Base-by-base conservation (phyloP, 192 early-diverging fungal genomes). In the Coemansia sp. region DNA sequence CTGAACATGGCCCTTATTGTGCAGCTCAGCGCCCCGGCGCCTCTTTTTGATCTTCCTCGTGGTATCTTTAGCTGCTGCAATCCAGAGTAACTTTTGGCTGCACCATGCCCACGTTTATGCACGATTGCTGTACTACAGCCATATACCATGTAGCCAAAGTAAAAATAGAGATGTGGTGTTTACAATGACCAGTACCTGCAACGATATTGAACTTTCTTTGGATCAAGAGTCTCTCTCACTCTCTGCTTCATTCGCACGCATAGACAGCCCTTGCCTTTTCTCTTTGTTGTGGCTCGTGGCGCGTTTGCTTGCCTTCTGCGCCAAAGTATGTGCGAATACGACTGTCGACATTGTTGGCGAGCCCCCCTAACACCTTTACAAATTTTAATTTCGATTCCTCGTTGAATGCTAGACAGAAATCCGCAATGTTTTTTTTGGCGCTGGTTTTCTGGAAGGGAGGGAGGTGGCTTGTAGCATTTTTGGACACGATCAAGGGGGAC, bases 21-120 rank as follows among this genome's bases (percentile, higher is more conserved):
- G 55, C 32, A 57, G 33, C 17, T 36, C 55, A 57, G 10, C 34
- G 32, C 55, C 34, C 55, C 55, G 11, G 55, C 55, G 55, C 55
- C 55, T 57, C 55, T 13, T 57, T 57, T 36, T n/a, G 55, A 57
- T 57, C 55, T 57, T 36, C 55, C 55, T 57, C 55, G 55, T 35
- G 55, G 15, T 25, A 15, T 20, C 55, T 29, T 22, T 52, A 33
- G 13, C 4, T 13, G 17, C 55, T 7, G 55, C 55, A 57, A 14
- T 9, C 32, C 15, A 8, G 15, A 57, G 55, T 34, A 34, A 33
- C 55, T 57, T 17, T 52, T 22, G 5, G 4, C 23, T 52, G 23
- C 20, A 52, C 6, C 1, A 15, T 14, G 49, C 0, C 1, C 49
- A 36, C 34, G 34, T 57, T 57, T 36, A 34, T 57, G 55, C 55